Conservation (phyloP, 441 rosid species). For the Brassica hybrid region DNA sequence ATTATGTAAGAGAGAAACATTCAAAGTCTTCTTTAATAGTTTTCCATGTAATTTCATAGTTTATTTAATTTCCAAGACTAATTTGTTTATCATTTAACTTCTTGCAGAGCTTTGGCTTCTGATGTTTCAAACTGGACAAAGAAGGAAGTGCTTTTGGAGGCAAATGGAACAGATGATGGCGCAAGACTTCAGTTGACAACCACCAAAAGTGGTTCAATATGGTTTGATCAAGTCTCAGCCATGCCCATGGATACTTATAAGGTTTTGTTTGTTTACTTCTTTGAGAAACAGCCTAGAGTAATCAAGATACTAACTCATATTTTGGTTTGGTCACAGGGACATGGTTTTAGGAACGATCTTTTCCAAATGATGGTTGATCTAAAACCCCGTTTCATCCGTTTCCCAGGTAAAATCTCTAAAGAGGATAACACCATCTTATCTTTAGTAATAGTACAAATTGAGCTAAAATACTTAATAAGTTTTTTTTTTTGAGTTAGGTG, state of each 20-base stretch:
- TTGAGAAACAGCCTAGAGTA: background rate
- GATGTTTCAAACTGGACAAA: constrained; percentile 80
- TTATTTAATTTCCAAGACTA: background rate
- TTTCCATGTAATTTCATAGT: background rate
- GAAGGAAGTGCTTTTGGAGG: constrained; percentile 68
- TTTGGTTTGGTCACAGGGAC: constrained; percentile 59
- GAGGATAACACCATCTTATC: background rate
- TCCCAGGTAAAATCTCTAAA: constrained; percentile 48
- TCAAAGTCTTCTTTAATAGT: background rate
- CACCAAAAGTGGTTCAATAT: constrained; percentile 60
- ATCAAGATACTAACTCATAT: background rate
- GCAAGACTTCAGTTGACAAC: constrained; percentile 81
- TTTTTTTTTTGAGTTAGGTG: constrained; percentile 52
- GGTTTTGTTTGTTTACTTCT: constrained; percentile 45
- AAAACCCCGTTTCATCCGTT: constrained; percentile 84
- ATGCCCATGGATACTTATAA: constrained; percentile 81
- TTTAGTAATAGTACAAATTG: background rate
- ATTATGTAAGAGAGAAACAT: constrained; percentile 49
- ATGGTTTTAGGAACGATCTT: constrained; percentile 88
- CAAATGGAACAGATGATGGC: constrained; percentile 63
- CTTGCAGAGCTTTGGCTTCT: constrained; percentile 71
- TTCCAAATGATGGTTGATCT: constrained; percentile 64
- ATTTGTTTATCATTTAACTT: constrained; percentile 4
- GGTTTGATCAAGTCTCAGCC: constrained; percentile 96
- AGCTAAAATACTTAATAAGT: background rate